Evolutionary conservation across 441 rosid genomes (phyloP), one percentile per base, ranked within the genome.

Genomic region (Flueggea neowawraea): DNA sequence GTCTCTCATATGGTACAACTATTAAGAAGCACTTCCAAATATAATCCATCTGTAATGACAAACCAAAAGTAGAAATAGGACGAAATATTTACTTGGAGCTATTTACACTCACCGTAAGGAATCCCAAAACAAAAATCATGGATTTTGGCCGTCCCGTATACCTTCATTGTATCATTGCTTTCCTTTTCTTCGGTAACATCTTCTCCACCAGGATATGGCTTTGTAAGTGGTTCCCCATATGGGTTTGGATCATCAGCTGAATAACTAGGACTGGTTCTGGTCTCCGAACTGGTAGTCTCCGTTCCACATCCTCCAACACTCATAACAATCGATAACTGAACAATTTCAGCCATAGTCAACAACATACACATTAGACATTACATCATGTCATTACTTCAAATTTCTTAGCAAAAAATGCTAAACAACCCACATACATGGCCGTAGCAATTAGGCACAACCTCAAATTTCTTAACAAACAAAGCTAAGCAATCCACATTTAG

Each of bases 101-200:
- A 51, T 51, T 13, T 61, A 58, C 31, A 70, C 89, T 82, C 79
- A 87, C 98, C 96, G 73, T 79, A 92, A 59, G 98, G 98, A 67
- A 89, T 89, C 64, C 98, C 98, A 52, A 92, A 87, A 73, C 96
- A 92, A 63, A 92, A 92, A 69, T 92, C 98, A 57, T 89, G 98
- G 67, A 89, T 82, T 78, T 80, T 87, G 10, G 98, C 95, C 3
- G 84, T 72, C 16, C 73, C 84, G 67, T 68, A 66, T 49, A 73
- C 84, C 69, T 66, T 69, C 15, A 31, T 64, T 5, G 68, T 60
- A 58, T 78, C 84, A 45, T 52, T 52, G 36, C 43, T 33, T 52
- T 41, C 69, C n/a, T 54, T 55, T 52, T 65, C 58, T 53, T 32
- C 71, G 15, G 17, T 16, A 52, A 65, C 28, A 12, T 69, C 84